Evolutionary conservation across 306 rosid species (phyloP), one percentile per base, ranked within the genome.

Genomic region (Hippophae gyantsensis): DNA sequence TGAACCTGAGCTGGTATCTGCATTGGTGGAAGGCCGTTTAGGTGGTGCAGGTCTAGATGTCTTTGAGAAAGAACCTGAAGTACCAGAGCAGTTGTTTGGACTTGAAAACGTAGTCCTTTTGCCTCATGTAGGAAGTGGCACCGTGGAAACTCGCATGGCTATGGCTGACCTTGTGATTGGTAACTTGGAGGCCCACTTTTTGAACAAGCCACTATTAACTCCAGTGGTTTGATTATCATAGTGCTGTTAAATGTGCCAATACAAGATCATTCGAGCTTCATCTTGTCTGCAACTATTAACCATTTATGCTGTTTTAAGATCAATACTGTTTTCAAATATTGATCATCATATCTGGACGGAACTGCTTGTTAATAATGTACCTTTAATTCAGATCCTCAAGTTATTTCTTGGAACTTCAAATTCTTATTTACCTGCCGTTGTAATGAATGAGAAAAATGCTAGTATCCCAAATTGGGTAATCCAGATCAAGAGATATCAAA

Each of bases 11-110:
- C 62, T 87, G 63, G 84, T 87, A 7, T 74, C 85, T 14, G 96
- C 96, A 40, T 66, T 90, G 64, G 69, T 72, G 0, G 92, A 87
- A 78, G 96, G 98, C 52, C 84, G 92, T 32, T 42, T 90, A 47
- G 98, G 84, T 9, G 96, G 96, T 5, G 98, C 92, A 7, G 98
- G 92, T 10, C 71, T 90, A 0, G 98, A 90, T 71, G 96, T 90
- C 49, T 90, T 76, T 64, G 84, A 87, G 65, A 62, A 85, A 0
- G 96, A 90, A 73, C 98, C 96, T 40, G 58, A 68, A 43, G 98
- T 90, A 6, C 96, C 98, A 0, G 69, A 79, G 71, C 80, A 78
- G 69, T 67, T 90, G 14, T 78, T 85, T 62, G 83, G 72, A 47
- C 82, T 90, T 6, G 89, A 85, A 56, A 90, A 90, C 63, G 92